Base-by-base conservation (phyloP, 2,329 filamentous ascomycete genomes). In the Claviceps sp. region DNA sequence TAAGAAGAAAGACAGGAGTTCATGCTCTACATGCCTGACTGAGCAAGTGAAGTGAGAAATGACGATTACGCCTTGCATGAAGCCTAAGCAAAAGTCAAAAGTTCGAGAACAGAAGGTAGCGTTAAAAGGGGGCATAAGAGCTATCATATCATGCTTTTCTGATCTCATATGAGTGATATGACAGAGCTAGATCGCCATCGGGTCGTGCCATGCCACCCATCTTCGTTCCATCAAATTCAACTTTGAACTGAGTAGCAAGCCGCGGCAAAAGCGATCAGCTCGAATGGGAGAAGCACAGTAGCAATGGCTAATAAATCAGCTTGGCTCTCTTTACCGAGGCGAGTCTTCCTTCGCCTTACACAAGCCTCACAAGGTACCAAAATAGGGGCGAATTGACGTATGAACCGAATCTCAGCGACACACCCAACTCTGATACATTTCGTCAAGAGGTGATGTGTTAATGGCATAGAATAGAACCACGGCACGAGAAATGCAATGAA, bases 381-480 rank as follows among this genome's bases (percentile, higher is more conserved):
- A 84, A 59, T 78, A 69, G 34, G 81, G 79, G 55, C 72, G 65
- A 39, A 67, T 61, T 16, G 60, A 58, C 76, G 10, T 30, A 30
- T 30, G 26, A 10, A 10, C 8, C 26, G 8, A 30, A 30, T 30
- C 26, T 80, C 80, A 84, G 56, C 77, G 77, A 63, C 80, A 84
- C 42, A 73, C 76, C 80, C 80, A 84, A 64, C 76, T 80, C 60
- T 81, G 70, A 11, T 83, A 64, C 6, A 77, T 79, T 60, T 80
- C 77, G 54, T 68, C 66, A 8, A 68, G 70, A 14, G 64, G 65
- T 3, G 79, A 81, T 17, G 71, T 63, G 57, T 81, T 77, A 62
- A 78, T 70, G 51, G 69, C 70, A 60, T 81, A 83, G 63, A 78
- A 81, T 63, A 82, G 73, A 50, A 71, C 66, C 60, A 80, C 74